Conservation (phyloP, 257 asterid genomes). For the Nicotiana otophora region DNA sequence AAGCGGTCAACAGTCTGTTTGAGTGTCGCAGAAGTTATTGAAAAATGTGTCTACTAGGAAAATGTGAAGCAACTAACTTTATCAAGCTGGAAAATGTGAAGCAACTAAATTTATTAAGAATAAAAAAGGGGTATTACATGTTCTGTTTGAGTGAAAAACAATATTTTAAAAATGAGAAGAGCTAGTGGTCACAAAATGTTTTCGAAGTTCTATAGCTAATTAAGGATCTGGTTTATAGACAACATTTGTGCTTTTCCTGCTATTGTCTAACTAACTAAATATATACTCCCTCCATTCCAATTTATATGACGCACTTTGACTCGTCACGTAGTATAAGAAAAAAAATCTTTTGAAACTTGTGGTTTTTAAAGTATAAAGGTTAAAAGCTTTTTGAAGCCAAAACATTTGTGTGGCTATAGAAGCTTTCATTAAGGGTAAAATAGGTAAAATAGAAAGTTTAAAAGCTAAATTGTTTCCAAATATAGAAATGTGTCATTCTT, state of each 20-base stretch:
- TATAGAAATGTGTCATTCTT: too few species aligned
- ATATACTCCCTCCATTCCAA: background rate
- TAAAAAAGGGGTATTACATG: background rate
- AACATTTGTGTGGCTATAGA: too few species aligned
- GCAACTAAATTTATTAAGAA: background rate
- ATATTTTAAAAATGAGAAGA: background rate
- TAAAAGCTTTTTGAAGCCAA: too few species aligned
- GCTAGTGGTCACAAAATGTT: background rate
- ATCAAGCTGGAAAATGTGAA: background rate
- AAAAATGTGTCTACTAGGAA: background rate
- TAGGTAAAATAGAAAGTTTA: too few species aligned
- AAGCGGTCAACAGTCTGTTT: background rate
- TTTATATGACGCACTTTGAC: too few species aligned
- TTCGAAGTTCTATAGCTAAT: background rate
- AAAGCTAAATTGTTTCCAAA: too few species aligned
- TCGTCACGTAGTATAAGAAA: too few species aligned
- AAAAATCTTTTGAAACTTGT: too few species aligned
- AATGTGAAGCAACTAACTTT: background rate
- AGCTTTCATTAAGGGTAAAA: too few species aligned
- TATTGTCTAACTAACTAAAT: background rate
- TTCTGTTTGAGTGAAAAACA: background rate
- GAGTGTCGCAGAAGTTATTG: background rate
- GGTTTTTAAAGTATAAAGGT: too few species aligned
- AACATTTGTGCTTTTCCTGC: background rate
- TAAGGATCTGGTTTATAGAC: background rate